Evolutionary conservation across 1,284 basidiomycete genomes (phyloP), one percentile per base, ranked within the genome.

Genomic region (Microbotryum saponariae): DNA sequence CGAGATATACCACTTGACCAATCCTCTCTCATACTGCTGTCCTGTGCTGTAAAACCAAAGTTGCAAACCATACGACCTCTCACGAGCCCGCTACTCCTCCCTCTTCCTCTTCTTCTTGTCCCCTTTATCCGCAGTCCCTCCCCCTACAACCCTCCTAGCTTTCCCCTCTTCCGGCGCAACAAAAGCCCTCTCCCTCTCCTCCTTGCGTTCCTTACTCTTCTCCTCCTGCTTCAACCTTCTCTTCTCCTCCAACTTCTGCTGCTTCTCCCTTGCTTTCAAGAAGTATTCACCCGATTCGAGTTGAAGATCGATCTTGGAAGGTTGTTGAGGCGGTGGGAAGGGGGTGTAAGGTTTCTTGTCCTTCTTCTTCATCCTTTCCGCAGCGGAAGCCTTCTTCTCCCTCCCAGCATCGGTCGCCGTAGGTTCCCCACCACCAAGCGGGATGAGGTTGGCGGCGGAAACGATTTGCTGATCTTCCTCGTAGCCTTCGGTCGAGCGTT

Each of bases 261-360:
- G 83, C 78, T 87, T 91, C 75, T 91, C 86, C 62, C 82, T 81
- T 9, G 88, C 79, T 75, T 94, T 94, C 78, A 97, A 85, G 82
- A 97, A 98, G 76, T 97, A 97, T 75, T 97, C 94, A 78, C 94
- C 94, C 6, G 87, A 89, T 74, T 97, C 93, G 69, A 98, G 81
- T 80, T 97, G 88, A 59, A 93, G 75, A 76, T 99, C 94, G 73
- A 97, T 81, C 86, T 98, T 98, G 72, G 91, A 85, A 45, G 91
- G 93, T 69, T 85, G 81, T 73, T 96, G 96, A 6, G 93, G 80
- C 29, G 96, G 96, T 37, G 96, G 96, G 84, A 98, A 99, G 4
- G 96, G 96, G 16, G 96, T 99, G 76, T 98, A 99, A n/a, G 86
- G 82, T 77, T 97, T 97, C 83, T 97, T 92, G 73, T 79, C 64